Evolutionary conservation across 805 yeast genomes (phyloP), one percentile per base, ranked within the genome.

Genomic region (Dipodascopsis uninucleata): DNA sequence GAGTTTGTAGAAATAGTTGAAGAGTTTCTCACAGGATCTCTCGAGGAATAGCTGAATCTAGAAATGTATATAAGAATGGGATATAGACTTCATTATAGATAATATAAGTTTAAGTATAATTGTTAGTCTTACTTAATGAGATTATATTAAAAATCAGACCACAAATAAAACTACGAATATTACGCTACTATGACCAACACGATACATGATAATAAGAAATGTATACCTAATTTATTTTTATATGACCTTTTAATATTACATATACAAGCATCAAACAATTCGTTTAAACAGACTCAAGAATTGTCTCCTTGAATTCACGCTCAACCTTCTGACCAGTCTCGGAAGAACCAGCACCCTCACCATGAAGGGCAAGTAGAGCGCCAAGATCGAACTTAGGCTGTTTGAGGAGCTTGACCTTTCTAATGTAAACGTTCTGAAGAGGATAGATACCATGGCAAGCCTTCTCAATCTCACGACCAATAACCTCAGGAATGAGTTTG

Each of bases 351-450:
- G 82, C 76, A 64, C 77, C 80, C 79, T 90, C 97, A 76, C 97
- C 97, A 81, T 90, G 97, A 70, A 90, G 85, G 68, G 97, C 82
- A 72, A 90, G 77, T 71, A 90, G 82, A 69, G 94, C 76, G 75
- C 96, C 96, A 69, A 90, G 82, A 74, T 90, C 97, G 81, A 89
- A 87, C 79, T 89, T 90, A 72, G 97, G 97, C 77, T 84, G 95
- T 79, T 90, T 90, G 76, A 90, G 86, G 72, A 90, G 81, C 82
- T 90, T 90, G 67, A 90, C 97, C 80, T 90, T 90, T 82, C 97
- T 89, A 75, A 90, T 85, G 83, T 88, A 94, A 69, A 89, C 95
- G 79, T 90, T 88, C 79, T 90, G 97, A 72, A 90, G 82, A 69
- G 97, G 97, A 82, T 77, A 88, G 78, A 89, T 85, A 65, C 85